phyloP scores from a whole-genome alignment of 495 filamentous ascomycete species.

The Neurospora sp. region DNA sequence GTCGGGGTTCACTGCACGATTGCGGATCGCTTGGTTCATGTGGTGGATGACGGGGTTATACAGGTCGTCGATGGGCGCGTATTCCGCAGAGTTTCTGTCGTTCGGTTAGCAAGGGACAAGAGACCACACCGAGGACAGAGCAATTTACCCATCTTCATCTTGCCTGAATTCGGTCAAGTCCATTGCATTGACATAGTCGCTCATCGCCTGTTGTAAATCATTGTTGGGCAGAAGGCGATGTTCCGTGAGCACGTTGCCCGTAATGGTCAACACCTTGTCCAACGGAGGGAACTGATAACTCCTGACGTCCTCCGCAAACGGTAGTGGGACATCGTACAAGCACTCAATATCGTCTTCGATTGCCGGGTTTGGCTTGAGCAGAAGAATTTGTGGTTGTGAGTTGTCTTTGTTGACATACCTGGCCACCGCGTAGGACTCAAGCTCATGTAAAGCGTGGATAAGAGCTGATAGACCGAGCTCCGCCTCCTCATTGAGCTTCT shows the following conservation, averaged over 20 bases:
- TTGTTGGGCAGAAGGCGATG: slow-evolving; percentile 82
- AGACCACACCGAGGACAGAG: neutral
- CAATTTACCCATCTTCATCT: slow-evolving; percentile 57
- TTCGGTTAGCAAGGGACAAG: slow-evolving; percentile 19
- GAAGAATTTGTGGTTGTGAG: slow-evolving; percentile 63
- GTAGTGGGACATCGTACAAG: slow-evolving; percentile 84
- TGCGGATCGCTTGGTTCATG: slow-evolving; percentile 72
- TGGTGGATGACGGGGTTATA: slow-evolving; percentile 92
- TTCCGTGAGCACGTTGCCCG: slow-evolving; percentile 72
- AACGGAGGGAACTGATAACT: slow-evolving; percentile 84
- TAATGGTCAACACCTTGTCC: slow-evolving; percentile 76
- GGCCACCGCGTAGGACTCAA: slow-evolving; percentile 80
- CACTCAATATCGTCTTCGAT: slow-evolving; percentile 81
- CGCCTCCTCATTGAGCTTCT: slow-evolving; percentile 63
- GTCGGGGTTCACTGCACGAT: slow-evolving; percentile 66
- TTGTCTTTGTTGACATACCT: slow-evolving; percentile 75
- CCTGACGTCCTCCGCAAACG: slow-evolving; percentile 86
- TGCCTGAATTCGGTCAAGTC: slow-evolving; percentile 55
- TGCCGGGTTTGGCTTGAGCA: slow-evolving; percentile 69
- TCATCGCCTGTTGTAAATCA: slow-evolving; percentile 68
- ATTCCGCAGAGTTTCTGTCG: slow-evolving; percentile 56
- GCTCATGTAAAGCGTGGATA: slow-evolving; percentile 76
- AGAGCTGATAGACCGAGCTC: slow-evolving; percentile 78
- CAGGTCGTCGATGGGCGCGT: slow-evolving; percentile 68
- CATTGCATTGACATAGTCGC: slow-evolving; percentile 87